phyloP scores from a whole-genome alignment of 2,329 filamentous ascomycete genomes.

The Fusarium falciforme region DNA sequence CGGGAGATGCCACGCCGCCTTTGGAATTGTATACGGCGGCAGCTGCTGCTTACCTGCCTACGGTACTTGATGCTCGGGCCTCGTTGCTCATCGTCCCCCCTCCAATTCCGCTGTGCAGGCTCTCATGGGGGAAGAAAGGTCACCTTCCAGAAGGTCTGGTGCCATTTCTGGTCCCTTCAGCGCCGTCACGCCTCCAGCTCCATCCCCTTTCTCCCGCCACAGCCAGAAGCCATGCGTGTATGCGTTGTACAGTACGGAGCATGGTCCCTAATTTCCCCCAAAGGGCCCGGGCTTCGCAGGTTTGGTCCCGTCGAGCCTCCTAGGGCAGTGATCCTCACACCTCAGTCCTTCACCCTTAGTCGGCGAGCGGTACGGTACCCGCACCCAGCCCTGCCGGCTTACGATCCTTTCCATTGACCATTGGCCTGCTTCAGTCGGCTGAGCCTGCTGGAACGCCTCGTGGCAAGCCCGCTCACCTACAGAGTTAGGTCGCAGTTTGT shows the following conservation, averaged over 20 bases:
- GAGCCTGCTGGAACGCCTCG: slow-evolving; percentile 37
- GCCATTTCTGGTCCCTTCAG: slow-evolving; percentile 15
- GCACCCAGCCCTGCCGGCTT: slow-evolving; percentile 41
- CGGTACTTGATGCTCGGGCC: slow-evolving; percentile 9
- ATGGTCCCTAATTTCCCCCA: slow-evolving; percentile 38
- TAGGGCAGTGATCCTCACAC: slow-evolving; percentile 21
- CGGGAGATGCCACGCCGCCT: slow-evolving; percentile 22
- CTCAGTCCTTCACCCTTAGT: slow-evolving; percentile 8
- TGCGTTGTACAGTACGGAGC: slow-evolving; percentile 19
- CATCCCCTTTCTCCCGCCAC: slow-evolving; percentile 32
- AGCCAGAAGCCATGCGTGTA: slow-evolving; percentile 9
- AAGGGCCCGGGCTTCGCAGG: slow-evolving; percentile 27
- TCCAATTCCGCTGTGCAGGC: slow-evolving; percentile 23
- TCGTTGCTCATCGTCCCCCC: slow-evolving; percentile 7
- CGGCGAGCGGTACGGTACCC: slow-evolving; percentile 26
- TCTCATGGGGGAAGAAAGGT: not conserved
- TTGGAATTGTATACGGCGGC: not conserved
- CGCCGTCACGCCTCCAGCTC: slow-evolving; percentile 17
- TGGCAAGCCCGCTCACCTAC: slow-evolving; percentile 31
- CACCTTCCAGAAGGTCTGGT: slow-evolving; percentile 31
- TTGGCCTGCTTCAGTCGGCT: slow-evolving; percentile 31
- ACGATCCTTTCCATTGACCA: slow-evolving; percentile 37
- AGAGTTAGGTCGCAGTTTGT: slow-evolving; percentile 23
- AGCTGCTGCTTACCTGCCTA: not conserved
- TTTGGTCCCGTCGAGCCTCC: slow-evolving; percentile 14